Percentiles rank a stretch among this genome's conserved stretches.
Conservation (phyloP, 2,329 filamentous ascomycete species). For the Lomentospora prolificans region DNA sequence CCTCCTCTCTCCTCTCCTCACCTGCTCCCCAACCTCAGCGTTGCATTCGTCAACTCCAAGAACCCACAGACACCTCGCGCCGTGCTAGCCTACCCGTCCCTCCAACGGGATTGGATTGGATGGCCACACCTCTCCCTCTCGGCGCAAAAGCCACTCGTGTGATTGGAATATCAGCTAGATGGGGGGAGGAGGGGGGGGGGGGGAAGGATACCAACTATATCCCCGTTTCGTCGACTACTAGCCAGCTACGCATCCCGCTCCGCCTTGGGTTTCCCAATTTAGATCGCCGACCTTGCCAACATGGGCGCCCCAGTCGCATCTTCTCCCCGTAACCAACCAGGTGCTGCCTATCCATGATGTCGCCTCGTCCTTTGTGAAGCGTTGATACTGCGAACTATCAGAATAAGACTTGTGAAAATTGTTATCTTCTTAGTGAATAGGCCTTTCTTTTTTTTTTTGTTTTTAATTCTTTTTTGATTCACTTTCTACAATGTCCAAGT, state of each 20-base stretch:
- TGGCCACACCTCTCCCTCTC: neutral
- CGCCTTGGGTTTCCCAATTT: neutral
- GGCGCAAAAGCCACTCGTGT: neutral
- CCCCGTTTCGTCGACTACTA: neutral
- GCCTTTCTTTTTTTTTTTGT: conserved; percentile 1
- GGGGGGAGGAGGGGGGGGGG: too few species aligned
- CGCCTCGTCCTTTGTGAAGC: neutral
- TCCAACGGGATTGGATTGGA: conserved; percentile 7
- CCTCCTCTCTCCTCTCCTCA: neutral
- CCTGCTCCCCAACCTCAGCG: neutral
- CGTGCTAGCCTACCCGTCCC: conserved; percentile 5
- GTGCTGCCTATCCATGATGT: neutral
- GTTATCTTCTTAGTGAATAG: neutral
- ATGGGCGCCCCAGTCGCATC: neutral
- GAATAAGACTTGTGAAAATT: neutral
- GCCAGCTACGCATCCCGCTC: too few species aligned
- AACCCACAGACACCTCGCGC: neutral
- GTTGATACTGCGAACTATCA: neutral
- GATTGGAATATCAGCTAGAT: conserved; percentile 4
- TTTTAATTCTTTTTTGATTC: neutral
- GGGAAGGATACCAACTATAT: too few species aligned
- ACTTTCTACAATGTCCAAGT: neutral
- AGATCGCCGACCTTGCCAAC: neutral
- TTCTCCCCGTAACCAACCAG: neutral
- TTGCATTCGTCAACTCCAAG: neutral